A percentile compares a stretch with the other conserved stretches of the same genome.
These are phyloP conservation scores for Balakata baccata DNA, from an alignment of 345 rosid species.

Conservation along the genomic window DNA sequence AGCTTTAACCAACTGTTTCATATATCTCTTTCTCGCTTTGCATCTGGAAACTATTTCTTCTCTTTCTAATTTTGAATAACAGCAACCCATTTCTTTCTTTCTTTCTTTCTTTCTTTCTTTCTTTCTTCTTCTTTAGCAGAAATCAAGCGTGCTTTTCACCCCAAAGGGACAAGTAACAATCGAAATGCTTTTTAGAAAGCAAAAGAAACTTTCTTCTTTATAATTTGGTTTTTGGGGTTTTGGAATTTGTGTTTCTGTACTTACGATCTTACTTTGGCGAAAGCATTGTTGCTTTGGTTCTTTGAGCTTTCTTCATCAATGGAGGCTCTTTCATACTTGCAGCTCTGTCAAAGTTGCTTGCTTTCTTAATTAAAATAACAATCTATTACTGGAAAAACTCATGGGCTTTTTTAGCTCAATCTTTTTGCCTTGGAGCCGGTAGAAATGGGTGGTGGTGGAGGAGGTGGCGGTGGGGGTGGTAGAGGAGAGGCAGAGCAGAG, in stretches of 20 bases:
- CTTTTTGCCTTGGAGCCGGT: neutral
- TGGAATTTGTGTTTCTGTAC: neutral
- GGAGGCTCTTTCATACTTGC: constrained; percentile 6
- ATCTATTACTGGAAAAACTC: neutral
- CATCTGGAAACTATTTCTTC: constrained; percentile 86
- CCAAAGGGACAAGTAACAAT: neutral
- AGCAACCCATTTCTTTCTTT: constrained; percentile 63
- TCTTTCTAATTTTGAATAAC: constrained; percentile 71
- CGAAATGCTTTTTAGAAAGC: neutral
- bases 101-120: neutral
- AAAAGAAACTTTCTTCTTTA: neutral
- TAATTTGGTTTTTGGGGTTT: neutral
- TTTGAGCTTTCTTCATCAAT: constrained; percentile 11
- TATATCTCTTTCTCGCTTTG: constrained; percentile 82
- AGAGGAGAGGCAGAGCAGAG: constrained; percentile 13
- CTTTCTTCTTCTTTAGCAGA: neutral
- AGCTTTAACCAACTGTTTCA: constrained; percentile 77
- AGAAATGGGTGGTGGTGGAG: neutral
- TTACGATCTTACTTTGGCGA: constrained; percentile 10
- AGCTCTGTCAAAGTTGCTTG: neutral
- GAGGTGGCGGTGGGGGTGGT: neutral
- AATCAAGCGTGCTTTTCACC: neutral
- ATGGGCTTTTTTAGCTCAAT: neutral
- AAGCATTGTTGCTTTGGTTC: constrained; percentile 18
- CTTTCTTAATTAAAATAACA: neutral